Conservation (phyloP, 1,139 yeast species). For the Lodderomyces pseudojiufengensis region DNA sequence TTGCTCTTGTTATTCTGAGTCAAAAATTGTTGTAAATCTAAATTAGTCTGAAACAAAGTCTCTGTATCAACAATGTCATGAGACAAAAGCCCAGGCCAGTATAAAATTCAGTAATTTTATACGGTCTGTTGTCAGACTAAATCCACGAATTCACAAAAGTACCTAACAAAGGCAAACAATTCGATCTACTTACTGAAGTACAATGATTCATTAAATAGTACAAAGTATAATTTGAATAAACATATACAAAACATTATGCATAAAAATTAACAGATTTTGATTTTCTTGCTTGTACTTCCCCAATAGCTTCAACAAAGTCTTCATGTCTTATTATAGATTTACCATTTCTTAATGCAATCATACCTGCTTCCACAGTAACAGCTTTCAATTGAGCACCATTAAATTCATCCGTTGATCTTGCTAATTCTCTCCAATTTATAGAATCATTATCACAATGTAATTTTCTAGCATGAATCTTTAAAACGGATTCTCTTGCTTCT, state of each 20-base stretch:
- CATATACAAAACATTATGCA: too few species aligned
- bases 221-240: too few species aligned
- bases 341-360: conserved; percentile 97
- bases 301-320: conserved; percentile 96
- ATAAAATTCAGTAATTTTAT: not conserved
- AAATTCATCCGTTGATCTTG: conserved; percentile 96
- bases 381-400: conserved; percentile 99
- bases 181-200: too few species aligned
- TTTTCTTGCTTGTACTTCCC: conserved; percentile 98
- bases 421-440: conserved; percentile 96
- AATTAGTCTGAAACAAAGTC: too few species aligned
- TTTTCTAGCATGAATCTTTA: conserved; percentile 95
- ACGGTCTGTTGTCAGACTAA: too few species aligned
- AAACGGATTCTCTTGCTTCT: conserved; percentile 93
- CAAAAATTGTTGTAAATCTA: too few species aligned
- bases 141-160: too few species aligned
- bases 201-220: too few species aligned
- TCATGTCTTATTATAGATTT: conserved; percentile 91
- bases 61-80: too few species aligned
- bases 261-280: conserved; percentile 92
- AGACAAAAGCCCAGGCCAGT: too few species aligned
- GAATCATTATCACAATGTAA: conserved; percentile 85
- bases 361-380: conserved; percentile 98
- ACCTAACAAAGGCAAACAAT: too few species aligned
- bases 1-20: too few species aligned